Evolutionary conservation across 176 grass and related monocot genomes (phyloP).

Genomic region (Aegilops tauschii): DNA sequence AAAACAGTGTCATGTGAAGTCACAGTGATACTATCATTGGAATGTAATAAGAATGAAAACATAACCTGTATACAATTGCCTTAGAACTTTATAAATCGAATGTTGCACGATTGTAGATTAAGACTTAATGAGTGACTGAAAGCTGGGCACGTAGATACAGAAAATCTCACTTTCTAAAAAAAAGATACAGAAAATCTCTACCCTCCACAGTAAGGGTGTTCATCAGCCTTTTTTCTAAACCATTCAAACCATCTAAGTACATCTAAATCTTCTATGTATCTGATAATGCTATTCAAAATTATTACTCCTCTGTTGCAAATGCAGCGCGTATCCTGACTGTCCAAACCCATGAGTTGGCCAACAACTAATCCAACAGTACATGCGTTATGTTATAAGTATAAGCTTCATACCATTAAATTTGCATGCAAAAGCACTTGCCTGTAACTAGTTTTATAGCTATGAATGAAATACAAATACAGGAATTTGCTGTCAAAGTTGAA

Average conservation of each 20-base stretch:
- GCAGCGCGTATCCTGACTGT: neutral
- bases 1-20: conserved; percentile 9
- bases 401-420: neutral
- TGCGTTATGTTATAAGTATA: too few relatives aligned
- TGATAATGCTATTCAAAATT: neutral
- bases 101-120: neutral
- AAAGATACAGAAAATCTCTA: neutral
- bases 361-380: neutral
- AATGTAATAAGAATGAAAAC: neutral
- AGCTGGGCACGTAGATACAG: neutral
- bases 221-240: neutral
- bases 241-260: neutral
- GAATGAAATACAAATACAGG: neutral
- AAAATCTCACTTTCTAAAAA: neutral
- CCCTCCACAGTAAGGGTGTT: neutral
- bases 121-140: neutral
- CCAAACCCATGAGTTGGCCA: neutral
- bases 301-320: neutral
- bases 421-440: neutral
- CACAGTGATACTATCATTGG: neutral
- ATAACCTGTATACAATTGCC: neutral
- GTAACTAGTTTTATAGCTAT: neutral
- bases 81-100: neutral
- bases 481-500: neutral
- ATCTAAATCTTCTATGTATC: neutral